phyloP scores from a whole-genome alignment of 768 basidiomycete species.

The Kwoniella sp. region DNA sequence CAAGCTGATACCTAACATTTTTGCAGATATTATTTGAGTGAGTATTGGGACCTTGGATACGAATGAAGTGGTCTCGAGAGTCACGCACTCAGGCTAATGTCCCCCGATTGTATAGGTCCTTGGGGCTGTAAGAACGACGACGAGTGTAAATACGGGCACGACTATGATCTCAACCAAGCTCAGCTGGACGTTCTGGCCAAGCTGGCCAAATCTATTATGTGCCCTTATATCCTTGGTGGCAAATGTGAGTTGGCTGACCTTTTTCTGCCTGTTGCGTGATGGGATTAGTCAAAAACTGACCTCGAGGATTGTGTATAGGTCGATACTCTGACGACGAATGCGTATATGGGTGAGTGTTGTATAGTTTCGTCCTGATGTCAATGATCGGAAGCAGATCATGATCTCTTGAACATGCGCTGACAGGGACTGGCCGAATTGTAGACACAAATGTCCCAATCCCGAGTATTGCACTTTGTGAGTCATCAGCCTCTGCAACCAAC shows the following conservation, averaged over 20 bases:
- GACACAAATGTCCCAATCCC: constrained; percentile 42
- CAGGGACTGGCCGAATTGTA: too few species aligned
- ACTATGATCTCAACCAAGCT: constrained; percentile 36
- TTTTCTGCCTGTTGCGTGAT: constrained; percentile 4
- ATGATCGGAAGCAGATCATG: too few species aligned
- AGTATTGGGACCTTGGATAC: constrained; percentile 15
- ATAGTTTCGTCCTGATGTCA: too few species aligned
- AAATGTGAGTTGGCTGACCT: constrained; percentile 31
- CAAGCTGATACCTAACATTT: neutral
- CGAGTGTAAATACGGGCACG: constrained; percentile 43
- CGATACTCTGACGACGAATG: constrained; percentile 42
- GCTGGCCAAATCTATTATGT: constrained; percentile 47
- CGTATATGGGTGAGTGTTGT: constrained; percentile 47
- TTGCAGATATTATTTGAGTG: constrained; percentile 33
- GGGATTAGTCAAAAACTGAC: too few species aligned
- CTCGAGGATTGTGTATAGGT: too few species aligned
- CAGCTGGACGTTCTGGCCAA: constrained; percentile 40
- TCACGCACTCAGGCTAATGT: neutral
- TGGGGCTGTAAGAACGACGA: constrained; percentile 40
- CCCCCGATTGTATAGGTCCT: constrained; percentile 17
- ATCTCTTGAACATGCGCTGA: too few species aligned
- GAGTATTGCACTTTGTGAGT: constrained; percentile 41
- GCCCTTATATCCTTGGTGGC: constrained; percentile 37
- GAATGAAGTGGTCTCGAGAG: too few species aligned
- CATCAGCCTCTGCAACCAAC: neutral